A percentile compares a stretch with the other conserved stretches of the same genome.
Conservation (phyloP, 2,329 filamentous ascomycete genomes). For the Trichoderma sp. region DNA sequence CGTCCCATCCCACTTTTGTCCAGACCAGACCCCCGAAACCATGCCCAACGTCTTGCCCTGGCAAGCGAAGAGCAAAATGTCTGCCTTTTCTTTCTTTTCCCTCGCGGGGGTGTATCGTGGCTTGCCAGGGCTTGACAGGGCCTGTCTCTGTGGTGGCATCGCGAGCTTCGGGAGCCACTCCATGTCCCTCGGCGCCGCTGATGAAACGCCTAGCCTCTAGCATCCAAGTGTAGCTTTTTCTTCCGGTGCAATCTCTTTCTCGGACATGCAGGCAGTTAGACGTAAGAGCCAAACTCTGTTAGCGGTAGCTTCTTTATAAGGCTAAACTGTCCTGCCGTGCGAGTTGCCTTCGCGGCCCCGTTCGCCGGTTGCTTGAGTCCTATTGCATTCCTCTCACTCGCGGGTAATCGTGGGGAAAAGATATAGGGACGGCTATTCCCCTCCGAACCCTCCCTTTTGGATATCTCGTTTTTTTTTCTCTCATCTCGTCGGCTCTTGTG, state of each 20-base stretch:
- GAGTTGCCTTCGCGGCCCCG: background rate
- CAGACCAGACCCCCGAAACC: background rate
- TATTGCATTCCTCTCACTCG: background rate
- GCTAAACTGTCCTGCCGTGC: conserved; percentile 5
- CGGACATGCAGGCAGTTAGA: background rate
- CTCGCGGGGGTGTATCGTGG: background rate
- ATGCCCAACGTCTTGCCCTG: background rate
- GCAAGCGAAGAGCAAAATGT: background rate
- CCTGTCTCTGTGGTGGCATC: background rate
- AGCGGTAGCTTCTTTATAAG: conserved; percentile 10
- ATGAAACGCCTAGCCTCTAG: conserved; percentile 12
- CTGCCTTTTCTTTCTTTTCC: background rate
- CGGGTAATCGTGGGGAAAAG: background rate
- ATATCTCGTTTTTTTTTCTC: background rate
- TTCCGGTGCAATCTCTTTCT: conserved; percentile 6
- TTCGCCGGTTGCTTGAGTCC: background rate
- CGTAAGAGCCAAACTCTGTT: conserved; percentile 3
- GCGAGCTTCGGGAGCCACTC: background rate
- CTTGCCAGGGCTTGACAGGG: conserved; percentile 2
- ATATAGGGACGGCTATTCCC: background rate
- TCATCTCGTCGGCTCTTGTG: background rate
- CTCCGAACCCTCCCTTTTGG: background rate
- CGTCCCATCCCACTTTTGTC: background rate
- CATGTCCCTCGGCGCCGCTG: conserved; percentile 2
- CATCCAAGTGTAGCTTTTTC: background rate